Evolutionary conservation across 805 yeast genomes (phyloP).

Genomic region (Hanseniaspora pseudoguilliermondii): DNA sequence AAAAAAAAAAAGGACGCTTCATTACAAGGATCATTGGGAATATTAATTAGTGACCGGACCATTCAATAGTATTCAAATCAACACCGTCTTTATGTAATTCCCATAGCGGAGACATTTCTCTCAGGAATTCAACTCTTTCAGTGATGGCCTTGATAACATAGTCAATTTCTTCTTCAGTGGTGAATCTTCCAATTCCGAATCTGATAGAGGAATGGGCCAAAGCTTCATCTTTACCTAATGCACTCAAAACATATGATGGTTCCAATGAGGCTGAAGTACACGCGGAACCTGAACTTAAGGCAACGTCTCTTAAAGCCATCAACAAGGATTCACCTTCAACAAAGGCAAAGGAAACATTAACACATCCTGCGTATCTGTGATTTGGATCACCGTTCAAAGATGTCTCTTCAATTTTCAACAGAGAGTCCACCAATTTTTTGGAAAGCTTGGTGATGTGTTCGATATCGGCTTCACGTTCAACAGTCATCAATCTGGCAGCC

Average conservation of each 20-base stretch:
- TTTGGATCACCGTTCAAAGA: constrained; percentile 73
- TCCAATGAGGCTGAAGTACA: constrained; percentile 97
- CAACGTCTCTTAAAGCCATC: constrained; percentile 96
- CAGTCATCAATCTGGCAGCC: constrained; percentile 73
- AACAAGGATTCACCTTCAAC: constrained; percentile 94
- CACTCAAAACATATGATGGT: constrained; percentile 92
- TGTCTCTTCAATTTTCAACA: constrained; percentile 76
- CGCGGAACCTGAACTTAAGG: constrained; percentile 91
- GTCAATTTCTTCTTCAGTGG: constrained; percentile 91
- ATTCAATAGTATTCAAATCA: constrained; percentile 82
- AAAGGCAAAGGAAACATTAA: constrained; percentile 90
- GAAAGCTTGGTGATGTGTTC: constrained; percentile 61
- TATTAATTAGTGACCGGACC: constrained; percentile 80
- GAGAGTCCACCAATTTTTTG: constrained; percentile 54
- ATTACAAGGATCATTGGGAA: neutral
- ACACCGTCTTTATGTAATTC: constrained; percentile 99
- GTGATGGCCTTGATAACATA: constrained; percentile 80
- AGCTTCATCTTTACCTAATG: constrained; percentile 95
- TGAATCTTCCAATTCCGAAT: constrained; percentile 93
- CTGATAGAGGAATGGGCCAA: constrained; percentile 96
- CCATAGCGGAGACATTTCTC: constrained; percentile 93
- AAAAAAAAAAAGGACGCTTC: neutral
- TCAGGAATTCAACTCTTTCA: constrained; percentile 78
- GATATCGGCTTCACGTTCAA: constrained; percentile 63
- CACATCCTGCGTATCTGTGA: constrained; percentile 82